Conservation (phyloP, 352 stramenopile species). For the Phytophthora nicotianae region DNA sequence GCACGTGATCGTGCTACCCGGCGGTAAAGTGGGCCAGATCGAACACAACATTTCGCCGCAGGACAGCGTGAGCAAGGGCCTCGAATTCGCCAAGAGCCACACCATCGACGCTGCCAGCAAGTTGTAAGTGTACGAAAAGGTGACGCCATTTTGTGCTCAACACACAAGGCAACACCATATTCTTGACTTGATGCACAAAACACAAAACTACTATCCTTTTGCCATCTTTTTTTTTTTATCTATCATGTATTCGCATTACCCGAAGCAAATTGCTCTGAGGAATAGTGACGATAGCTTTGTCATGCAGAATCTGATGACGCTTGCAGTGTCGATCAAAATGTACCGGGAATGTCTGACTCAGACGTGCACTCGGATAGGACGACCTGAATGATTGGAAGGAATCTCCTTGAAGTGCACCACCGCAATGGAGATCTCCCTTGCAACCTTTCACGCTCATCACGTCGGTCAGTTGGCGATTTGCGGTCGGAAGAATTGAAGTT, state of each 20-base stretch:
- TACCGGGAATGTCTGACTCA: neutral
- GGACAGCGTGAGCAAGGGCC: slow-evolving; percentile 81
- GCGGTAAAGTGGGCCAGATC: slow-evolving; percentile 76
- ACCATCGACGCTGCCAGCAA: slow-evolving; percentile 35
- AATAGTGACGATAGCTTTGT: slow-evolving; percentile 21
- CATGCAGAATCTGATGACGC: slow-evolving; percentile 13
- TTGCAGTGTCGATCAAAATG: slow-evolving; percentile 4
- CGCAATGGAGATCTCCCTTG: slow-evolving; percentile 7
- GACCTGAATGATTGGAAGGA: slow-evolving; percentile 21
- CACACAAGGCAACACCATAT: slow-evolving; percentile 11
- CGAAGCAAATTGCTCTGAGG: neutral
- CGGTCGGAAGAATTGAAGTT: neutral
- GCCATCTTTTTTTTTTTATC: slow-evolving; percentile 10
- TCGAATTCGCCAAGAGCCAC: slow-evolving; percentile 65
- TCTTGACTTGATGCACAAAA: slow-evolving; percentile 28
- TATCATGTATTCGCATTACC: too few relatives aligned
- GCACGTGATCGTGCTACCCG: slow-evolving; percentile 84
- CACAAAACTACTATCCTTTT: slow-evolving; percentile 26
- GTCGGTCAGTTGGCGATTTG: slow-evolving; percentile 26
- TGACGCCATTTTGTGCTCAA: slow-evolving; percentile 6
- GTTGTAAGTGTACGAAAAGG: slow-evolving; percentile 37
- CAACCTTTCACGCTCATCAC: slow-evolving; percentile 30
- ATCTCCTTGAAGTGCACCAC: slow-evolving; percentile 28
- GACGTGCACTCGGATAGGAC: slow-evolving; percentile 16
- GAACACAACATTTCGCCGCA: slow-evolving; percentile 73